phyloP scores from a whole-genome alignment of 768 basidiomycete species.

The Auriscalpium orientale region DNA sequence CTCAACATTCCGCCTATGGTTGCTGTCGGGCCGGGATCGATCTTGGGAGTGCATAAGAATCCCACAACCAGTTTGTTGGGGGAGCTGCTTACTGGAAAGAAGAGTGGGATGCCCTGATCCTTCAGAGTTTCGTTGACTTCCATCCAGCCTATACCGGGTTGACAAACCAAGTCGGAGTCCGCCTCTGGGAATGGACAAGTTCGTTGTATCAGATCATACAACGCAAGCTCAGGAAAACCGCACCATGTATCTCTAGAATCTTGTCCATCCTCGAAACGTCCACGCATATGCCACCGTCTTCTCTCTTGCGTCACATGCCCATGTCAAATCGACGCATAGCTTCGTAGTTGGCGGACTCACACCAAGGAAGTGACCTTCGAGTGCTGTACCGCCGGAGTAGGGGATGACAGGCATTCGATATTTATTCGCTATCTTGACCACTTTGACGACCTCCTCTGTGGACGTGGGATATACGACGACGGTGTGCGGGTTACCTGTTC shows the following conservation, averaged over 20 bases:
- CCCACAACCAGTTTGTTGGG: too few relatives aligned
- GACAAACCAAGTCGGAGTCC: constrained; percentile 68
- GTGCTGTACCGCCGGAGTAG: constrained; percentile 73
- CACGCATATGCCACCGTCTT: constrained; percentile 63
- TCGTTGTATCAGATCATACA: not conserved
- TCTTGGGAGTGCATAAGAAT: constrained; percentile 27
- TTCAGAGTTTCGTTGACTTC: constrained; percentile 62
- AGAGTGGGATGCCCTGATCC: constrained; percentile 68
- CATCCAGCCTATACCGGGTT: constrained; percentile 66
- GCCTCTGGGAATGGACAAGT: constrained; percentile 33
- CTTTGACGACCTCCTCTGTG: constrained; percentile 76
- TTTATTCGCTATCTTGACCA: constrained; percentile 69
- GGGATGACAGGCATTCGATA: constrained; percentile 72
- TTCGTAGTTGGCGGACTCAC: constrained; percentile 30
- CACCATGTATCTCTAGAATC: constrained; percentile 69
- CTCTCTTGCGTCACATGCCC: constrained; percentile 1
- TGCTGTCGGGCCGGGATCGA: constrained; percentile 72
- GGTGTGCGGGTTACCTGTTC: constrained; percentile 37
- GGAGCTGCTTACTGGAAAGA: constrained; percentile 62
- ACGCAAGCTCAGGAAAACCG: constrained; percentile 5
- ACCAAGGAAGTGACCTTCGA: constrained; percentile 71
- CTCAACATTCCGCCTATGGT: constrained; percentile 84
- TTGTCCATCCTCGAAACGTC: constrained; percentile 76
- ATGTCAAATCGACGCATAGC: not conserved
- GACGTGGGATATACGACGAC: constrained; percentile 57